phyloP scores from a whole-genome alignment of 192 early-diverging fungal species.

The Backusella parvicylindrica region DNA sequence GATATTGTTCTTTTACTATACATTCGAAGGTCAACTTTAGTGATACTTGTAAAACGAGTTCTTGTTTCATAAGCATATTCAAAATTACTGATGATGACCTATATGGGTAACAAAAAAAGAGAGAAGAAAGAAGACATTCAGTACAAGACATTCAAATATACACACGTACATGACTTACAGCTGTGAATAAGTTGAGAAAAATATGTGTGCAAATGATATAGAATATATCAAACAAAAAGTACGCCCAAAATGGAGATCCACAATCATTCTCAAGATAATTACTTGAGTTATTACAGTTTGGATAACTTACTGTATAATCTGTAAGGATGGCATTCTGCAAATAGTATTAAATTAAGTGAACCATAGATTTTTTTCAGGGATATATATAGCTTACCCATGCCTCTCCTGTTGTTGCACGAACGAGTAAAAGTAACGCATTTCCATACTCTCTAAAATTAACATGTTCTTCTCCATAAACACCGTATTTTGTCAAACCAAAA shows the following conservation, averaged over 20 bases:
- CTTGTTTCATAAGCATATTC: constrained; percentile 34
- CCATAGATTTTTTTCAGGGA: background rate
- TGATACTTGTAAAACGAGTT: constrained; percentile 31
- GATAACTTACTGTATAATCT: constrained; percentile 46
- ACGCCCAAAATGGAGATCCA: constrained; percentile 48
- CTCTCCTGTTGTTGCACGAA: constrained; percentile 54
- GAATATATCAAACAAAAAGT: constrained; percentile 51
- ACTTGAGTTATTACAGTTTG: constrained; percentile 39
- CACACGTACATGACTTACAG: constrained; percentile 28
- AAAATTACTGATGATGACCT: constrained; percentile 38
- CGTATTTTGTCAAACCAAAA: constrained; percentile 54
- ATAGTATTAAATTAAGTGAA: background rate
- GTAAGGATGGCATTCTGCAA: constrained; percentile 48
- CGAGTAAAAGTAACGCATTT: constrained; percentile 42
- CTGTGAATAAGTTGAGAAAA: constrained; percentile 57
- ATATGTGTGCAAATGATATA: constrained; percentile 59
- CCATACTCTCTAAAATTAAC: constrained; percentile 48
- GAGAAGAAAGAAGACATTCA: too few relatives aligned
- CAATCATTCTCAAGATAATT: constrained; percentile 51
- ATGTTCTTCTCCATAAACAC: constrained; percentile 33
- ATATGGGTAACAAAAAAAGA: background rate
- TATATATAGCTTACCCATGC: constrained; percentile 19
- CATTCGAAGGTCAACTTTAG: constrained; percentile 31
- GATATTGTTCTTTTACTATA: background rate
- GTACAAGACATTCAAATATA: background rate